phyloP scores from a whole-genome alignment of 83 land plant species.

The Thuja plicata region DNA sequence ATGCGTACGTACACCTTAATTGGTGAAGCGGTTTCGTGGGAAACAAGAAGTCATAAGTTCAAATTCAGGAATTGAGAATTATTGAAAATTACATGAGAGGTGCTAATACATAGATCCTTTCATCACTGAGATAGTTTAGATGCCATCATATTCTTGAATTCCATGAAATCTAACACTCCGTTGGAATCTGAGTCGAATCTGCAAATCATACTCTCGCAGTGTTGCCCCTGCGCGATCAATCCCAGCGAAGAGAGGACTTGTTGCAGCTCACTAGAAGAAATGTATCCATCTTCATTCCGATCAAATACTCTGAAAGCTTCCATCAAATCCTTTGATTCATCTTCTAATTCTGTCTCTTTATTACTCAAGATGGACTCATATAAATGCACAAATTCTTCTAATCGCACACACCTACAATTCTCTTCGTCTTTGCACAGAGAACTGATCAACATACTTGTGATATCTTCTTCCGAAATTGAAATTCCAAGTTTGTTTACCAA shows the following conservation, averaged over 20 bases:
- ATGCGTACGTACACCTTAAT: too few relatives aligned
- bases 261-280: conserved; percentile 41
- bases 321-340: conserved; percentile 19
- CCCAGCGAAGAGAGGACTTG: conserved; percentile 30
- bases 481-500: background rate
- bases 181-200: too few relatives aligned
- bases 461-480: background rate
- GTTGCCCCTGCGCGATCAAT: conserved; percentile 20
- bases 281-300: conserved; percentile 45
- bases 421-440: background rate
- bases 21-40: too few relatives aligned
- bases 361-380: background rate
- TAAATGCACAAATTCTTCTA: background rate
- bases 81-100: too few relatives aligned
- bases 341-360: background rate
- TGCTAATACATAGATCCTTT: too few relatives aligned
- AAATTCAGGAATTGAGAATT: too few relatives aligned
- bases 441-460: background rate
- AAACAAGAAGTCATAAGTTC: too few relatives aligned
- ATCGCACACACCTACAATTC: background rate
- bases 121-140: too few relatives aligned
- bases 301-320: conserved; percentile 52
- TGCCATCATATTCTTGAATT: too few relatives aligned
- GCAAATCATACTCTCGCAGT: too few relatives aligned
- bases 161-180: too few relatives aligned